A percentile compares a stretch with the other conserved stretches of the same genome.
These are phyloP conservation scores for Diaporthe vaccinii DNA, from an alignment of 2,329 filamentous ascomycete species.

Conservation along the genomic window DNA sequence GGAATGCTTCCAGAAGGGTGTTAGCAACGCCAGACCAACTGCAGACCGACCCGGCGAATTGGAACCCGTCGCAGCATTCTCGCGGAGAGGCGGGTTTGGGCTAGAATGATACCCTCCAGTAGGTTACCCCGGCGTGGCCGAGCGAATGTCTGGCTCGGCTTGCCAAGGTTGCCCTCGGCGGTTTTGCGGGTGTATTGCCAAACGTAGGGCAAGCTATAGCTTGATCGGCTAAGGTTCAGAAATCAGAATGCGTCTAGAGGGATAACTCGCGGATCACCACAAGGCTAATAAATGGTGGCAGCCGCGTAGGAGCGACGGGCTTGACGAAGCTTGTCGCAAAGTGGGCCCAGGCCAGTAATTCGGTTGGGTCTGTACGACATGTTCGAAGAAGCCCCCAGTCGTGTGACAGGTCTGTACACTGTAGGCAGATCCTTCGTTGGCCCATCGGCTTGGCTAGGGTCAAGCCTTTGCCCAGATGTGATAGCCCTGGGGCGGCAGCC, in stretches of 20 bases:
- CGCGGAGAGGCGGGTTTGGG: constrained; percentile 2
- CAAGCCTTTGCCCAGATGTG: constrained; percentile 31
- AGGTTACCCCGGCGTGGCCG: constrained; percentile 13
- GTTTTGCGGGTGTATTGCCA: constrained; percentile 29
- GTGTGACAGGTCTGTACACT: constrained; percentile 10
- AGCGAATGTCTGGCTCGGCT: constrained; percentile 5
- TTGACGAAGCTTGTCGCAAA: neutral
- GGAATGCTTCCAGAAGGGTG: constrained; percentile 25
- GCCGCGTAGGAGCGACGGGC: neutral
- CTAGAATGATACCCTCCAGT: constrained; percentile 3
- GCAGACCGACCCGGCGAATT: constrained; percentile 27
- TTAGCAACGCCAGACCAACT: constrained; percentile 12
- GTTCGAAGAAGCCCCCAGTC: neutral
- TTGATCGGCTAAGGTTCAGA: constrained; percentile 18
- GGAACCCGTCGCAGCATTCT: constrained; percentile 6
- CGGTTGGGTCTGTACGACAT: neutral
- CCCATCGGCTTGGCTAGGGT: constrained; percentile 27
- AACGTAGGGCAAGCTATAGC: constrained; percentile 6
- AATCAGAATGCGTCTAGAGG: neutral
- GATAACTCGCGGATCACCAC: neutral
- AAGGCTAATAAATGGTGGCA: neutral
- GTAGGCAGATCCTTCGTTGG: constrained; percentile 10
- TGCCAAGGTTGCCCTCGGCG: constrained; percentile 29
- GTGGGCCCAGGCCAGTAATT: neutral
- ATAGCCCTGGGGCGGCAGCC: constrained; percentile 14